A percentile compares a stretch with the other conserved stretches of the same genome.
phyloP scores from a whole-genome alignment of 129 eudicot species.

The Tagetes patula region DNA sequence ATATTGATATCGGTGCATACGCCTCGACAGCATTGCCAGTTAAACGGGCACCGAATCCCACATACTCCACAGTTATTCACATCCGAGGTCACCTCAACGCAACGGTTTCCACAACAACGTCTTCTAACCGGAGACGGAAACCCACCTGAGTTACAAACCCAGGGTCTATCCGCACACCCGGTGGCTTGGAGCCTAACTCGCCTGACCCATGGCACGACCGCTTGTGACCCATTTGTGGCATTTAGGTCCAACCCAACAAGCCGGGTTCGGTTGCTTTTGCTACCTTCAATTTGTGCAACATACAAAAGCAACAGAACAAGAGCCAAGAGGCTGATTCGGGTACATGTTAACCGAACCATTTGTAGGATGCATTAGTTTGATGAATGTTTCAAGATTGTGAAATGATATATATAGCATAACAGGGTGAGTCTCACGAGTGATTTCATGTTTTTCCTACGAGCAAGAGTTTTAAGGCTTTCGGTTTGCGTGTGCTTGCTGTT shows the following conservation, averaged over 20 bases:
- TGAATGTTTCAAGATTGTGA: not conserved
- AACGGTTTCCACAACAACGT: constrained; percentile 63
- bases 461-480: constrained; percentile 28
- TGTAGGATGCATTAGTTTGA: constrained; percentile 33
- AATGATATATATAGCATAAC: constrained; percentile 33
- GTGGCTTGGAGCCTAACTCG: constrained; percentile 45
- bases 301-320: constrained; percentile 23
- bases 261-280: constrained; percentile 23
- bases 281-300: constrained; percentile 18
- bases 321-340: constrained; percentile 21
- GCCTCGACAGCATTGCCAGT: constrained; percentile 72
- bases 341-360: constrained; percentile 31
- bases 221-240: constrained; percentile 24
- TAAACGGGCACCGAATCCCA: constrained; percentile 68
- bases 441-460: constrained; percentile 49
- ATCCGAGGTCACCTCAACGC: constrained; percentile 67
- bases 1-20: constrained; percentile 46
- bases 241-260: constrained; percentile 28
- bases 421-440: constrained; percentile 20
- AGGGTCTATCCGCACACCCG: constrained; percentile 60
- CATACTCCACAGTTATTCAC: constrained; percentile 75
- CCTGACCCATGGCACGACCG: constrained; percentile 56
- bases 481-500: constrained; percentile 26
- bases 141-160: constrained; percentile 52
- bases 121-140: constrained; percentile 37